Conservation (phyloP, 139 green algal species). For the Auxenochlorella pyrenoidosa region DNA sequence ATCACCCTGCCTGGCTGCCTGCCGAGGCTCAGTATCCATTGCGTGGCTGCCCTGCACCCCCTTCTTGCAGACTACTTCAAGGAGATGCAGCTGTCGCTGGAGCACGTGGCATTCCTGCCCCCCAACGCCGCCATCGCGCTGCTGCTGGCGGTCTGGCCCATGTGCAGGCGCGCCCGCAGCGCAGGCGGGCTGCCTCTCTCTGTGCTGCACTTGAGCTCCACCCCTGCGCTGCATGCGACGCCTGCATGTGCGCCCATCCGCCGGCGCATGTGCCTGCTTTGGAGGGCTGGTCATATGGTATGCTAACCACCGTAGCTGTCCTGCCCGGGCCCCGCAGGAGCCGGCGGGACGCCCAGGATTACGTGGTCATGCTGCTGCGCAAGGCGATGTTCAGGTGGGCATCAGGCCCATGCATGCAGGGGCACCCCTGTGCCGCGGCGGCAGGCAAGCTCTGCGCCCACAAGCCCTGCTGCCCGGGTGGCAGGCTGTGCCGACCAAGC, state of each 20-base stretch:
- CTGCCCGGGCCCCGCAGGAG: not conserved
- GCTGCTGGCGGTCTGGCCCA: constrained; percentile 47
- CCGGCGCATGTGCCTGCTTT: no score
- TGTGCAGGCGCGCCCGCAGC: not conserved
- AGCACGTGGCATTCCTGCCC: constrained; percentile 30
- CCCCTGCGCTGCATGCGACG: not conserved
- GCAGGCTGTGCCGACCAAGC: not conserved
- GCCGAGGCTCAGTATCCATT: no score
- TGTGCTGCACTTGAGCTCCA: not conserved
- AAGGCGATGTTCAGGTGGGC: constrained; percentile 45
- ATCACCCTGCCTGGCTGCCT: not conserved
- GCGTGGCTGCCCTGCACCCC: no score
- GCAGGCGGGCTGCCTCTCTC: not conserved
- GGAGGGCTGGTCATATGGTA: no score
- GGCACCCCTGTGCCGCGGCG: not conserved
- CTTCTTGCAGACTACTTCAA: constrained; percentile 12
- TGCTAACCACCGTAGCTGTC: not conserved
- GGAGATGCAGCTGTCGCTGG: constrained; percentile 33
- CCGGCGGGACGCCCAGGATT: constrained; percentile 30
- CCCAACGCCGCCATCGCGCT: constrained; percentile 23
- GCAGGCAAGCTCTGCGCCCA: not conserved
- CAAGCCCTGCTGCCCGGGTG: not conserved
- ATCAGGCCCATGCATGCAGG: not conserved
- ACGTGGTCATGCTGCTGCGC: constrained; percentile 44
- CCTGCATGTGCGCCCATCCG: not conserved